Conservation (phyloP, 176 grass and related monocot genomes). For the Elymus sibiricus region DNA sequence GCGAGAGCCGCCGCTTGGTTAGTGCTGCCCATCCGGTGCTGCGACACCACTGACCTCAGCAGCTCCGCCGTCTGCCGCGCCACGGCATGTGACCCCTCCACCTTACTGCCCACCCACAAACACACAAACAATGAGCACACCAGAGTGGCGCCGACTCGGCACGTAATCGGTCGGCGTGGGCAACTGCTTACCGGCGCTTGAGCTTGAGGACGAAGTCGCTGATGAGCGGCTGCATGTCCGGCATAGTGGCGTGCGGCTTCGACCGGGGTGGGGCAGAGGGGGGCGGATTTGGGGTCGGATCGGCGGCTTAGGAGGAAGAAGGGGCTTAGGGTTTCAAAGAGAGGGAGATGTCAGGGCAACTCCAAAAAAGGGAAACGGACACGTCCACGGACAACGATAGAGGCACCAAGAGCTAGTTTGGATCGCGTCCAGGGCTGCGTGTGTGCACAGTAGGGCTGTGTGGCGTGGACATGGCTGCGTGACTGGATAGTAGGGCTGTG, state of each 20-base stretch:
- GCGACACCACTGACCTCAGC: slow-evolving; percentile 84
- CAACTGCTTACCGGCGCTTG: slow-evolving; percentile 52
- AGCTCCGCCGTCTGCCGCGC: slow-evolving; percentile 86
- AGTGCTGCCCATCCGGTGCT: slow-evolving; percentile 65
- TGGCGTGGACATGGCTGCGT: too few species aligned
- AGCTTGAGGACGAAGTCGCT: slow-evolving; percentile 88
- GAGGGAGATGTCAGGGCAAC: background rate
- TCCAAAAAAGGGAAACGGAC: too few species aligned
- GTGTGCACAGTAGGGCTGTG: too few species aligned
- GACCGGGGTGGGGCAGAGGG: background rate
- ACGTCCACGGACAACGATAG: too few species aligned
- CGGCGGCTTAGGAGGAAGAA: slow-evolving; percentile 7
- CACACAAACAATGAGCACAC: background rate
- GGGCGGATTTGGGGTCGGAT: slow-evolving; percentile 15
- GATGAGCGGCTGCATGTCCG: slow-evolving; percentile 72
- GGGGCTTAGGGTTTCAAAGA: slow-evolving; percentile 48
- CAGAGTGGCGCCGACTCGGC: background rate
- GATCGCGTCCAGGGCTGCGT: too few species aligned
- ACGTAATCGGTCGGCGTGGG: background rate
- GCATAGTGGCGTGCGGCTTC: slow-evolving; percentile 43
- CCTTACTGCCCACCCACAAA: slow-evolving; percentile 46
- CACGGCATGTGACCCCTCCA: slow-evolving; percentile 84
- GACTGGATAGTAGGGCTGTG: too few species aligned
- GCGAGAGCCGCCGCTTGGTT: slow-evolving; percentile 70
- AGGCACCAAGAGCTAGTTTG: too few species aligned